Evolutionary conservation across 371 early-diverging fungal species (phyloP), one percentile per base, ranked within the genome.

Genomic region (Haplosporangium sp.): DNA sequence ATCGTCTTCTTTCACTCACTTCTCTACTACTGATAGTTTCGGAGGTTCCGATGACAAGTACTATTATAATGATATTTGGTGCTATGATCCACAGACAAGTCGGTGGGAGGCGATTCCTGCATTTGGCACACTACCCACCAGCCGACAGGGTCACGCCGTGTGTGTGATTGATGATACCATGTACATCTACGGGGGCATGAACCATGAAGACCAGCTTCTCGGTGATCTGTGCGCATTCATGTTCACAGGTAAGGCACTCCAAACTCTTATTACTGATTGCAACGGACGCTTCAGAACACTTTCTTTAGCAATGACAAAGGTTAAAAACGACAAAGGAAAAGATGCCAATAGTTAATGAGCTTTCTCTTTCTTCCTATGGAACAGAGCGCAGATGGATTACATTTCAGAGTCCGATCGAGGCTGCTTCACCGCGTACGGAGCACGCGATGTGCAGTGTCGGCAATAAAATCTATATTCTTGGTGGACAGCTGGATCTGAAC

Each of bases 61-160:
- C 56, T 85, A 87, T 64, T 91, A 87, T 68, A 92, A 92, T 69
- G 94, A 94, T 73, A 83, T 93, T 68, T 94, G 94, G 94, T 81
- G 83, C 18, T 92, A 85, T 59, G 90, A 90, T 69, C 74, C 90
- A 14, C 84, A 84, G 36, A 81, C 82, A 6, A 75, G 85, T 23
- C 55, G 64, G 23, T 94, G 94, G 94, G 56, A 76, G 18, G 83
- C 82, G 62, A 74, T 93, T 16, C 82, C 86, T 6, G 89, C 90
- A 4, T 86, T 82, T n/a, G 94, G 93, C 0, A 85, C 81, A 23
- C 83, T 86, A 10, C 94, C 94, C 23, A 73, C 85, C 13, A 85
- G 92, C 41, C 86, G 94, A 42, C 89, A 91, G 59, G 86, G 89
- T 5, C 91, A 90, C 64, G 85, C 89, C 11, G 83, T 88, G 43